Base-by-base conservation (phyloP, 2,329 filamentous ascomycete genomes). In the Phialocephala subalpina region DNA sequence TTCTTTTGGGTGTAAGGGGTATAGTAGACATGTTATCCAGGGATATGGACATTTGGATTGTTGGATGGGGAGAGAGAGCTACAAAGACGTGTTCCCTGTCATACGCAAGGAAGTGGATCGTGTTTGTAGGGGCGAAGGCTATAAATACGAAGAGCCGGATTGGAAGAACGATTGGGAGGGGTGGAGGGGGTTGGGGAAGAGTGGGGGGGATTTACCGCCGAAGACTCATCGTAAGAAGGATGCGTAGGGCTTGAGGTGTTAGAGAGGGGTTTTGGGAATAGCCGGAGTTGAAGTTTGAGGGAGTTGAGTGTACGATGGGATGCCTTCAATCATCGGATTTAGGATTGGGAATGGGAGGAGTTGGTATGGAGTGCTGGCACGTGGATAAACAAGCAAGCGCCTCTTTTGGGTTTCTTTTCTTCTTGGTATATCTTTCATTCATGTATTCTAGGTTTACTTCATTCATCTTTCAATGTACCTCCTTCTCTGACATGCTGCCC, bases 1-100 rank as follows among this genome's bases (percentile, higher is more conserved):
- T 64, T 76, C 77, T 1, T 88, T 88, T 72, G 84, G 84, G 0
- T 77, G 73, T 1, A 74, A 75, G 8, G 77, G 82, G 71, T 89
- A 88, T 74, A 78, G 80, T 40, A 78, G 87, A 12, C 75, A 80
- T 36, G 83, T 88, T 3, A 80, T 89, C 5, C 82, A 82, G 1
- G 84, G 84, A 16, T 89, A 89, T 73, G 86, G 86, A 2, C 86
- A 89, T 73, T 75, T 89, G 45, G 87, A 89, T 78, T 84, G 83
- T 72, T 89, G 85, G 85, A 89, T 89, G 84, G 86, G 87, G 3
- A 80, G 83, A 52, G 82, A 85, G 63, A 84, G 86, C 2, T 87
- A 83, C 80, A 83, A 80, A 73, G 87, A 89, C 72, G 84, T 90
- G 33, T 89, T 83, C 72, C 86, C 86, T 0, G 80, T 85, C 59